Evolutionary conservation across 768 basidiomycete species (phyloP).

Genomic region (Hypholoma sublateritium): DNA sequence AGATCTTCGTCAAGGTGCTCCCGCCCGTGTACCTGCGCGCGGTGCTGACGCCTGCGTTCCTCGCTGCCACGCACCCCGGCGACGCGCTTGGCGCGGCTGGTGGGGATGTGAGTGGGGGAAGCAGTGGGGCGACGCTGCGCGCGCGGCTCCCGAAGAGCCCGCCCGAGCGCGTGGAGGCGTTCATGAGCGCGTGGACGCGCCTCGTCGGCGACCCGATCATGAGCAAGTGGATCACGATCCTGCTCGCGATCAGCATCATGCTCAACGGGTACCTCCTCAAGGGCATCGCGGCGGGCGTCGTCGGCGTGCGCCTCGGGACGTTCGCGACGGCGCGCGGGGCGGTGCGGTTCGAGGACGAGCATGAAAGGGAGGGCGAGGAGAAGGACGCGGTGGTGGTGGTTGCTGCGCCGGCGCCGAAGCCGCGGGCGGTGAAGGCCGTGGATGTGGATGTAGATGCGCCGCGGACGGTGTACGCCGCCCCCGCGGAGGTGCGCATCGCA

Average conservation of each 20-base stretch:
- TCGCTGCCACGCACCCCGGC: neutral
- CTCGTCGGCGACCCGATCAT: conserved; percentile 94
- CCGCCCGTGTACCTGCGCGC: conserved; percentile 21
- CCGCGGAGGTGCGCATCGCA: conserved; percentile 7
- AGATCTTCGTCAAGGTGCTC: conserved; percentile 24
- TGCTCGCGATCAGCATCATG: conserved; percentile 81
- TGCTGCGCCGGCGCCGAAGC: neutral
- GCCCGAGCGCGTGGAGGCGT: conserved; percentile 69
- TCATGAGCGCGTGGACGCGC: conserved; percentile 87
- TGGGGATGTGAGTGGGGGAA: too few species aligned
- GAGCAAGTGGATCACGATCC: conserved; percentile 91
- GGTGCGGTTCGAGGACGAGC: conserved; percentile 27
- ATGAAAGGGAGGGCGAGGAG: conserved; percentile 12
- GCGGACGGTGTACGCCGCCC: neutral
- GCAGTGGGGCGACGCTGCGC: neutral
- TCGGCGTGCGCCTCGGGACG: conserved; percentile 24
- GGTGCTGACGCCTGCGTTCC: conserved; percentile 24
- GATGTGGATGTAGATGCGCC: too few species aligned
- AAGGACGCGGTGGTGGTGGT: conserved; percentile 16
- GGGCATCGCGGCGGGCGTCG: conserved; percentile 66
- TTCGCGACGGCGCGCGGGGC: conserved; percentile 20
- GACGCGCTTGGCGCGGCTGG: too few species aligned
- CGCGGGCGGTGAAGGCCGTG: too few species aligned
- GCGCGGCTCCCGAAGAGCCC: conserved; percentile 20
- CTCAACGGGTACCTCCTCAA: conserved; percentile 94